Evolutionary conservation across 1,139 yeast genomes (phyloP).

Genomic region (Yamadazyma oceani): DNA sequence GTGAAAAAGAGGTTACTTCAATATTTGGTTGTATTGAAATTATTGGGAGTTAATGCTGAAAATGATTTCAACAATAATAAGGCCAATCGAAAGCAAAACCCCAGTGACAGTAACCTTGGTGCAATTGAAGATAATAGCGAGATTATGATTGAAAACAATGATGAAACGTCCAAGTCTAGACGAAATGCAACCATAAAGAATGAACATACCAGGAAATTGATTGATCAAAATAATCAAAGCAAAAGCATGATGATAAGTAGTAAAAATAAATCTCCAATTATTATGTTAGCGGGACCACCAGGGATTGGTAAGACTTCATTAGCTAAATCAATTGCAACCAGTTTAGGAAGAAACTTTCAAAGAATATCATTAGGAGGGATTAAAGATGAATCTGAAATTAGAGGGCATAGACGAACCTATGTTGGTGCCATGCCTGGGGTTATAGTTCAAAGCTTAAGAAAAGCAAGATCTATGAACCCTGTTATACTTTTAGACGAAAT

Average conservation of each 20-base stretch:
- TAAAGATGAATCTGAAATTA: constrained; percentile 84
- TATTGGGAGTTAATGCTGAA: constrained; percentile 49
- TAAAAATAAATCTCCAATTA: constrained; percentile 63
- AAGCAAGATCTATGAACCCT: constrained; percentile 81
- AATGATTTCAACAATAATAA: constrained; percentile 19
- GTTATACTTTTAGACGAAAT: constrained; percentile 88
- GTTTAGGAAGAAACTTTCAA: constrained; percentile 78
- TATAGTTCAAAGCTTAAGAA: constrained; percentile 74
- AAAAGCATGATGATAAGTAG: constrained; percentile 25
- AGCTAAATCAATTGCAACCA: constrained; percentile 82
- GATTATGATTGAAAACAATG: constrained; percentile 39
- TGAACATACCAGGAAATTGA: constrained; percentile 20
- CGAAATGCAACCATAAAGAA: constrained; percentile 29
- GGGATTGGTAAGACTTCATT: constrained; percentile 94
- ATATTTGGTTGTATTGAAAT: constrained; percentile 74
- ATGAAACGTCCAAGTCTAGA: constrained; percentile 31
- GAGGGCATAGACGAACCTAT: constrained; percentile 91
- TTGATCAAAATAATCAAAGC: constrained; percentile 13
- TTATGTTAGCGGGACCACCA: constrained; percentile 89
- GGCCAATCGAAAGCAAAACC: constrained; percentile 2
- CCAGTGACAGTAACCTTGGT: constrained; percentile 4
- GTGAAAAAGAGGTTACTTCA: constrained; percentile 82
- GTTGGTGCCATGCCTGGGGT: constrained; percentile 95
- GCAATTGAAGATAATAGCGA: not conserved
- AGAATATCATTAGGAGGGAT: constrained; percentile 87